Conservation (phyloP, 164 flowering plant genomes). For the grape (Vitis vinifera) region DNA sequence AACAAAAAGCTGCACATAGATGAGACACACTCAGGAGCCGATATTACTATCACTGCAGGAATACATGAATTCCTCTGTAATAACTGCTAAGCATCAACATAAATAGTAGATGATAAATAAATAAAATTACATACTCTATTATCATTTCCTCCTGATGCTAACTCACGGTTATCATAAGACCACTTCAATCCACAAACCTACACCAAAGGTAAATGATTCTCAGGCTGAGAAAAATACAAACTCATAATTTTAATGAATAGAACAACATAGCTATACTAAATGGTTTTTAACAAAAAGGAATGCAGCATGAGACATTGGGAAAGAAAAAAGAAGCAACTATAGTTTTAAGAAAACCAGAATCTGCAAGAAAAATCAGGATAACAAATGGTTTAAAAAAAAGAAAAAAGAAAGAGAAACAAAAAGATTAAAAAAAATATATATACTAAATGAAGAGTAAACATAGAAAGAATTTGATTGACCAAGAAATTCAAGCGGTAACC, state of each 20-base stretch:
- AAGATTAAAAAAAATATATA: neutral
- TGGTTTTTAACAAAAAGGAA: neutral
- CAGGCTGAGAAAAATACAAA: neutral
- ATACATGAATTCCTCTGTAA: neutral
- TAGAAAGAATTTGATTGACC: neutral
- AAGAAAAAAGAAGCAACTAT: neutral
- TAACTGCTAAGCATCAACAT: neutral
- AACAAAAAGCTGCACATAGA: slow-evolving; percentile 72
- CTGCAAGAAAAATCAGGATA: no score
- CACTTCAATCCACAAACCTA: slow-evolving; percentile 98
- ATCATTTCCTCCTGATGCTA: slow-evolving; percentile 99
- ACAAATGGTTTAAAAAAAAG: no score
- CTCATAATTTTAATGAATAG: slow-evolving; percentile 2
- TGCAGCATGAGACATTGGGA: neutral
- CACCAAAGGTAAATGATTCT: slow-evolving; percentile 1
- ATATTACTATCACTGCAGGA: neutral
- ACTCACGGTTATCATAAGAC: slow-evolving; percentile 95
- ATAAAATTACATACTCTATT: slow-evolving; percentile 52
- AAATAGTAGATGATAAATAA: neutral
- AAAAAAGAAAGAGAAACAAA: neutral
- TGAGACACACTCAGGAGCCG: slow-evolving; percentile 1
- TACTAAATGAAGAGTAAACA: neutral
- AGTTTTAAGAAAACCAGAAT: neutral
- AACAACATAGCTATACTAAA: neutral
- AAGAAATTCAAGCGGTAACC: neutral